Evolutionary conservation across 495 filamentous ascomycete genomes (phyloP), one percentile per base, ranked within the genome.

Genomic region (Xylaria curta): DNA sequence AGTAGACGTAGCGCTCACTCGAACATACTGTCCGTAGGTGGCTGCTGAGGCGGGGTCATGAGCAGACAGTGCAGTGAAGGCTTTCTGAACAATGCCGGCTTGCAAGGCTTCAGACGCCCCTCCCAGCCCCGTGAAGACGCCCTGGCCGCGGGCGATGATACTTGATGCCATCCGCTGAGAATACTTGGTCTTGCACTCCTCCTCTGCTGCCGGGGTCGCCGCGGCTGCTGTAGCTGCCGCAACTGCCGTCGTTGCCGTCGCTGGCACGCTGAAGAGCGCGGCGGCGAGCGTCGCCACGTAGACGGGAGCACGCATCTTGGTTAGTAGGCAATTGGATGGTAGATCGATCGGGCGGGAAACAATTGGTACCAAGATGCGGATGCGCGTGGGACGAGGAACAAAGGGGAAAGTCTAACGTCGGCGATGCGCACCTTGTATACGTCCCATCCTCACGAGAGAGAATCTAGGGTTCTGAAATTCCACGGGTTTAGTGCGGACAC

Each of bases 91-190:
- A 54, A 83, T 58, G 9, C 83, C 84, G 33, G 83, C 78, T 66
- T 85, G 79, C 15, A 86, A 71, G 40, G 79, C 74, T 17, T 78
- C 76, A 13, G 84, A 82, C 2, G 77, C 66, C 15, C 78, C 79
- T 26, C 77, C 75, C 0, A 63, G 61, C 51, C 77, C 77, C 4
- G 75, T 74, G 56, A 82, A 75, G 67, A 83, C 75, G 63, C 82
- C 84, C 71, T 86, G 81, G 65, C 73, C 71, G 46, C 84, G 82
- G 9, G 77, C 72, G 72, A 85, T 84, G 77, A 86, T 78, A 68
- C 83, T 84, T 26, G 80, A 77, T 17, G 83, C 82, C 84, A 86
- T 84, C 78, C 81, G 79, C 36, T 78, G 76, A 40, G 84, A 83
- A 71, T 82, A 79, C 49, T 63, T 65, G 33, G 44, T 15, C 21